Evolutionary conservation across 2,329 filamentous ascomycete genomes (phyloP), one percentile per base, ranked within the genome.

Genomic region (Hypocreales sp.): DNA sequence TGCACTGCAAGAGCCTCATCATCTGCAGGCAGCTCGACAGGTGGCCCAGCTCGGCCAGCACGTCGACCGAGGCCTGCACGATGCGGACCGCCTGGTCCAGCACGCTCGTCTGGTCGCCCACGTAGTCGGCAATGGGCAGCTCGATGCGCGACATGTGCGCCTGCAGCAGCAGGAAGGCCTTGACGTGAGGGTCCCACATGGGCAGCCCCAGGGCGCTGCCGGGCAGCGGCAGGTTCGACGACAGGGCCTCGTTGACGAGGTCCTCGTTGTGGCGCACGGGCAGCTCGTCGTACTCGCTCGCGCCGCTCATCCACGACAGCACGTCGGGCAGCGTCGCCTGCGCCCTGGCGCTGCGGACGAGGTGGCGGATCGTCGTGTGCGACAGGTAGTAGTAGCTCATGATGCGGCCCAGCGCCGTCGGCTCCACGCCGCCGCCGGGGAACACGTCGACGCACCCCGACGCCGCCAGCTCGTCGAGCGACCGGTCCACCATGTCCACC

Each of bases 361-460:
- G 68, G 42, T 83, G 76, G 2, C 90, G 80, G 42, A 98, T 84
- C 0, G 90, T 98, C 53, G 80, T 80, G 58, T 98, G 90, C 0
- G 86, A 92, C 25, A 90, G 74, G 47, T 98, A 98, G 64, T 98
- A 98, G 63, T 95, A 98, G 50, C 81, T 92, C 83, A 95, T 94
- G 46, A 98, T 95, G 59, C 93, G 94, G 42, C 90, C 90, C 6
- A 95, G 67, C 0, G 87, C 77, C 0, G 90, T 95, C 1, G 87
- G 63, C 40, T 93, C 80, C 16, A 98, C 75, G 40, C 93, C 79
- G 23, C 87, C 87, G 37, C 90, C 93, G 24, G 78, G 75, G 42
- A 82, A 79, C 4, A 92, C 65, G 12, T 76, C 66, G 11, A 93
- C 72, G 56, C 90, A 98, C 29, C 76, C 77, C 2, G 86, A 95